Evolutionary conservation across 257 asterid species (phyloP).

Genomic region (Datura wrightii): DNA sequence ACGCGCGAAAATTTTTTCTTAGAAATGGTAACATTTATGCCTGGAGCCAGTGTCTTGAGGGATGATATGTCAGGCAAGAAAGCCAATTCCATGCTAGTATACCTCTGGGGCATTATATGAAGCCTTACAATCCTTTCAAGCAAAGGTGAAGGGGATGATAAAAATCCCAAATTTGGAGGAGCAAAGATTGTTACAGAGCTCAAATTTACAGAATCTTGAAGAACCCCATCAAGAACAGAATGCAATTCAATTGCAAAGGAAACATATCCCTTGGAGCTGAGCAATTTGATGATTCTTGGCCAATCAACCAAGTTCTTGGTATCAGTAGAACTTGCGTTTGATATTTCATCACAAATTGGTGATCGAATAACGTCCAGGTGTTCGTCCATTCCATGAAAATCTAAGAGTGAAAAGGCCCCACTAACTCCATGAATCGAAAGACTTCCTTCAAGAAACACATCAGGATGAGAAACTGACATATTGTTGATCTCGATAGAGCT

Average conservation of each 20-base stretch:
- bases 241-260: constrained; percentile 71
- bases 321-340: constrained; percentile 18
- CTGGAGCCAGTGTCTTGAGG: constrained; percentile 50
- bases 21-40: constrained; percentile 42
- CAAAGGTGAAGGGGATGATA: constrained; percentile 56
- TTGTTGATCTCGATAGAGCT: constrained; percentile 58
- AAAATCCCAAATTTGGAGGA: constrained; percentile 59
- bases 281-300: constrained; percentile 45
- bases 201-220: constrained; percentile 47
- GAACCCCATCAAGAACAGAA: constrained; percentile 56
- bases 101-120: constrained; percentile 60
- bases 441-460: constrained; percentile 61
- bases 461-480: constrained; percentile 65
- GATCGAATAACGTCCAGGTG: constrained; percentile 37
- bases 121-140: constrained; percentile 58
- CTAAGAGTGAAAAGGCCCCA: constrained; percentile 44
- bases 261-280: constrained; percentile 62
- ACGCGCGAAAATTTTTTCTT: constrained; percentile 25
- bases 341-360: constrained; percentile 38
- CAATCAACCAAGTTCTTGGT: constrained; percentile 45
- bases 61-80: constrained; percentile 44
- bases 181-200: constrained; percentile 59
- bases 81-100: constrained; percentile 44
- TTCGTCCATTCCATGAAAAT: constrained; percentile 25
- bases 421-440: constrained; percentile 69